phyloP scores from a whole-genome alignment of 306 rosid species.

The Quercus wislizeni region DNA sequence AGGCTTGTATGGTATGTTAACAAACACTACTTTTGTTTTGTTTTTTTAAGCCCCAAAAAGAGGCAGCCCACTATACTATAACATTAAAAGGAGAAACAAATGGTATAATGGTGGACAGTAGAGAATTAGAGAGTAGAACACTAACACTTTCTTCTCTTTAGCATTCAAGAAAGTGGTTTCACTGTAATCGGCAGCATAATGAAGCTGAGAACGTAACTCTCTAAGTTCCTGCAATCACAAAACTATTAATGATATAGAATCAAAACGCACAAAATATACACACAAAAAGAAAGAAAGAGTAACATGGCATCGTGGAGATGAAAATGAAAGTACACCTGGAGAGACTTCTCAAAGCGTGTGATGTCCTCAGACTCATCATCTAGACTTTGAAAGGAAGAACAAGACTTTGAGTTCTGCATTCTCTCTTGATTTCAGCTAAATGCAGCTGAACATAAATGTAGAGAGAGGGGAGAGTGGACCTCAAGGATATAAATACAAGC shows the following conservation, averaged over 20 bases:
- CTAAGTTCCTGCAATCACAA: constrained; percentile 55
- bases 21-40: background rate
- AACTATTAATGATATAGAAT: background rate
- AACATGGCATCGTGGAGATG: constrained; percentile 2
- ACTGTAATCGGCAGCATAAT: constrained; percentile 82
- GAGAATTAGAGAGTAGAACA: constrained; percentile 8
- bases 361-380: constrained; percentile 40
- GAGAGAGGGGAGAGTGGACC: constrained; percentile 7
- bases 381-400: constrained; percentile 35
- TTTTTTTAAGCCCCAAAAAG: background rate
- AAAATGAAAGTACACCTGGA: constrained; percentile 48
- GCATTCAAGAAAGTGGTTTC: constrained; percentile 70
- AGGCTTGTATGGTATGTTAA: no score
- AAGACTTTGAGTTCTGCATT: constrained; percentile 41
- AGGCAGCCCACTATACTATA: background rate
- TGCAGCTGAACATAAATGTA: constrained; percentile 11
- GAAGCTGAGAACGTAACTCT: constrained; percentile 77
- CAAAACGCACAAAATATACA: background rate
- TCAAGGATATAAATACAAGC: background rate
- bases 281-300: background rate
- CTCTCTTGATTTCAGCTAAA: background rate
- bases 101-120: no score
- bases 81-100: no score
- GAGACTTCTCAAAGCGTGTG: constrained; percentile 53
- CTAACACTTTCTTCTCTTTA: constrained; percentile 66